A percentile compares a stretch with the other conserved stretches of the same genome.
These are phyloP conservation scores for Ophiosphaerella herpotricha DNA, from an alignment of 2,329 filamentous ascomycete genomes.

Conservation along the genomic window DNA sequence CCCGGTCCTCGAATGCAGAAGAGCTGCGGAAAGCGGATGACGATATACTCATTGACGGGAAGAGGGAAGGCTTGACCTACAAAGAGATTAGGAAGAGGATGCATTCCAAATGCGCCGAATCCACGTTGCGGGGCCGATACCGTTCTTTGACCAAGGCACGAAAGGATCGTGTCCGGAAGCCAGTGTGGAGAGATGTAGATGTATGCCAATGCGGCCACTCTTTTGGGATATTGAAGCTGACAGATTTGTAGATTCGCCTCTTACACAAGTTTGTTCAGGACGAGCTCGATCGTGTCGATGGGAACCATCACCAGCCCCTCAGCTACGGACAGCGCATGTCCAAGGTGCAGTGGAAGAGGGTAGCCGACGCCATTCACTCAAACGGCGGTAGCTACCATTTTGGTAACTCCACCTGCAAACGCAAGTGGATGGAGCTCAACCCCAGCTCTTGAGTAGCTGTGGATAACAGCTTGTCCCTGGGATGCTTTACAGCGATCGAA, in stretches of 20 bases:
- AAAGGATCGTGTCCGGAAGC: slow-evolving; percentile 66
- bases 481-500: no score
- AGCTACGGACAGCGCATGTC: slow-evolving; percentile 22
- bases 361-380: slow-evolving; percentile 58
- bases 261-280: slow-evolving; percentile 26
- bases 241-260: slow-evolving; percentile 24
- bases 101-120: slow-evolving; percentile 67
- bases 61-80: slow-evolving; percentile 65
- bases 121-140: slow-evolving; percentile 71
- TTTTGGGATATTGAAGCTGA: slow-evolving; percentile 7
- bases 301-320: slow-evolving; percentile 7
- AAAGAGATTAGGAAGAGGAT: slow-evolving; percentile 63
- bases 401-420: slow-evolving; percentile 65
- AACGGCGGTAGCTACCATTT: slow-evolving; percentile 63
- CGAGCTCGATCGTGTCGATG: slow-evolving; percentile 27
- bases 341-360: slow-evolving; percentile 64
- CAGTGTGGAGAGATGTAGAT: slow-evolving; percentile 66
- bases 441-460: background rate
- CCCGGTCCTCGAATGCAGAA: slow-evolving; percentile 4
- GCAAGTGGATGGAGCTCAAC: slow-evolving; percentile 59
- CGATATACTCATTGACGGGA: slow-evolving; percentile 56
- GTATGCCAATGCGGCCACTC: slow-evolving; percentile 55
- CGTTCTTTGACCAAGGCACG: slow-evolving; percentile 68
- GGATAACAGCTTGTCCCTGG: background rate
- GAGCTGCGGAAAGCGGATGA: slow-evolving; percentile 31